Conservation (phyloP, 768 basidiomycete species). For the Lyophyllum atratum region DNA sequence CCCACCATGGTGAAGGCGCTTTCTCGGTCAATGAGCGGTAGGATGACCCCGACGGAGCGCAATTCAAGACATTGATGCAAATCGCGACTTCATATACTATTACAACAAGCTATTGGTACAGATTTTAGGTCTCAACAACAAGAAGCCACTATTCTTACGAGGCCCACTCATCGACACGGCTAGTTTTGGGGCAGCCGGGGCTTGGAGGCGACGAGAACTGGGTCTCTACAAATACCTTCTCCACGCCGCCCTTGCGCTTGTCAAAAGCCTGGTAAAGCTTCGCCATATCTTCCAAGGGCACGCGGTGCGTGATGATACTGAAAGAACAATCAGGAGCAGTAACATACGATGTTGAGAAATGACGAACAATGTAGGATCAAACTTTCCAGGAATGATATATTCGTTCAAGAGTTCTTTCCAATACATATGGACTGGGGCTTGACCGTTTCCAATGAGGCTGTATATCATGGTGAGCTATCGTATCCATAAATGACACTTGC, state of each 20-base stretch:
- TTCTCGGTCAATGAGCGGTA: too few relatives aligned
- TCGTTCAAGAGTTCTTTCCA: constrained; percentile 72
- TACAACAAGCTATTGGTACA: not conserved
- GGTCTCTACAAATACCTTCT: constrained; percentile 79
- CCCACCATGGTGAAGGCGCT: too few relatives aligned
- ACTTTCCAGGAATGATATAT: constrained; percentile 63
- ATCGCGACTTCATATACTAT: not conserved
- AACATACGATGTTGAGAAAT: not conserved
- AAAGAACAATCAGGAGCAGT: not conserved
- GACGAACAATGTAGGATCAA: constrained; percentile 63
- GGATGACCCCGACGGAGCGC: too few relatives aligned
- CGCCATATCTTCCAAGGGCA: constrained; percentile 66
- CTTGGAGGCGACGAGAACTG: constrained; percentile 47
- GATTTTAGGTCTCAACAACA: not conserved
- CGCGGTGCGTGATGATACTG: constrained; percentile 58
- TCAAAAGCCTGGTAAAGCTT: constrained; percentile 69
- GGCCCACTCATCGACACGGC: constrained; percentile 52
- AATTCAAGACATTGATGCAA: not conserved
- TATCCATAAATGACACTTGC: not conserved
- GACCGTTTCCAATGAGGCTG: constrained; percentile 69
- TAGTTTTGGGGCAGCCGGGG: constrained; percentile 51
- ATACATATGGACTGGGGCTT: constrained; percentile 74
- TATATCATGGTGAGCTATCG: not conserved
- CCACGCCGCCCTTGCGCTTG: constrained; percentile 51
- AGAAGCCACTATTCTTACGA: not conserved